phyloP scores from a whole-genome alignment of 768 basidiomycete species.

The Mycena venus region DNA sequence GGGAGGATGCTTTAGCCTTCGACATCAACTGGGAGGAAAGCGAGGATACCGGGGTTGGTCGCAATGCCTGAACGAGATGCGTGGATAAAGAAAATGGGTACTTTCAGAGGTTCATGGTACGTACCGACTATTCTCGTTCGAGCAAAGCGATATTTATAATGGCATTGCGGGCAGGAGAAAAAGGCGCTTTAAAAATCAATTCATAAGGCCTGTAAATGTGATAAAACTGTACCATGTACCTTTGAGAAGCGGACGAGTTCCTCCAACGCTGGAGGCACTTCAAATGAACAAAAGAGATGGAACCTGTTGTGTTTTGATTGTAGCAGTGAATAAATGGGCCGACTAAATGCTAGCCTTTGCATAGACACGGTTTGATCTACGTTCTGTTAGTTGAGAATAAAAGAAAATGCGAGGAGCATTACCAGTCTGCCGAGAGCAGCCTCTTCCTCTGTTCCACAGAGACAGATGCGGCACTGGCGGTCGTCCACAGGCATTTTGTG shows the following conservation, averaged over 20 bases:
- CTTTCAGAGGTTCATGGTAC: too few species aligned
- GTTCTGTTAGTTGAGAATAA: neutral
- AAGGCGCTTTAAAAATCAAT: constrained; percentile 69
- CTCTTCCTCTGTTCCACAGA: constrained; percentile 77
- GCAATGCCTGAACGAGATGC: too few species aligned
- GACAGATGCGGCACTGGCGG: constrained; percentile 82
- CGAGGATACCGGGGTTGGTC: constrained; percentile 75
- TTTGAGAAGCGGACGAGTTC: constrained; percentile 56
- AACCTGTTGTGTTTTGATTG: constrained; percentile 4
- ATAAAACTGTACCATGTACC: too few species aligned
- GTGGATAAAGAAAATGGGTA: too few species aligned
- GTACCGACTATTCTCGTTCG: constrained; percentile 78
- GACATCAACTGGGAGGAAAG: constrained; percentile 7
- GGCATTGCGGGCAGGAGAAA: constrained; percentile 86
- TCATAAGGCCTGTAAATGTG: too few species aligned
- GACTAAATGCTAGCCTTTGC: constrained; percentile 71
- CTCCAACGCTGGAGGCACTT: constrained; percentile 85
- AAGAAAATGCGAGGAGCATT: neutral
- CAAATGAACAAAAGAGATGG: constrained; percentile 69
- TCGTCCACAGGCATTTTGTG: neutral
- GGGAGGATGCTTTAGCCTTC: constrained; percentile 16
- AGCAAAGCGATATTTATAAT: constrained; percentile 81
- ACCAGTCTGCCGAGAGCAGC: constrained; percentile 66
- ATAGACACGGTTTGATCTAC: constrained; percentile 86
- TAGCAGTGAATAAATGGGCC: constrained; percentile 32